Conservation (phyloP, 768 basidiomycete species). For the Tulasnella sp. region DNA sequence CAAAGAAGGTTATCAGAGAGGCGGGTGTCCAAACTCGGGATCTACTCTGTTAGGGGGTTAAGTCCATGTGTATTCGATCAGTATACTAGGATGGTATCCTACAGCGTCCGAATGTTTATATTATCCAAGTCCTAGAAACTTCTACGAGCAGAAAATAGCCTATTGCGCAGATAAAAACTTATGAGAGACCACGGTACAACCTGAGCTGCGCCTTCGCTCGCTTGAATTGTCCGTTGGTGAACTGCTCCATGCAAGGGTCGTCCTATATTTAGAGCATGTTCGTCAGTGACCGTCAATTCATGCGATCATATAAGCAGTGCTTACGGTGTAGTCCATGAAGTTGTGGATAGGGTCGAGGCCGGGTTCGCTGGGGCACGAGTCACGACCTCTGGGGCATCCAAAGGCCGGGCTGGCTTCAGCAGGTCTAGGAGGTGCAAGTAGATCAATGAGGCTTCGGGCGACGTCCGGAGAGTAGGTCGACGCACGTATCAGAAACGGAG, state of each 20-base stretch:
- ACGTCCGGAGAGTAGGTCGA: conserved; percentile 19
- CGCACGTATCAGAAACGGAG: conserved; percentile 20
- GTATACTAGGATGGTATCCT: too few relatives aligned
- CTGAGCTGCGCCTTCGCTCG: conserved; percentile 2
- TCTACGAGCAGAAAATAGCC: too few relatives aligned
- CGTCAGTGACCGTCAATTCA: background rate
- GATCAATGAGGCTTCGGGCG: background rate
- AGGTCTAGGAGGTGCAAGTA: conserved; percentile 17
- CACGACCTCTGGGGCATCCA: conserved; percentile 28
- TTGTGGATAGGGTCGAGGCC: conserved; percentile 20
- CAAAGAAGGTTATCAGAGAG: too few relatives aligned
- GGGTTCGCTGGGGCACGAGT: conserved; percentile 25
- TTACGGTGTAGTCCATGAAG: conserved; percentile 20
- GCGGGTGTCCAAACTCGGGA: too few relatives aligned
- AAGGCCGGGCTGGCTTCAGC: conserved; percentile 23
- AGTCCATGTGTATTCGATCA: too few relatives aligned
- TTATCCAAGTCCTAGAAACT: too few relatives aligned
- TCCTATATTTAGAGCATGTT: background rate
- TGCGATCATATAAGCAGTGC: background rate
- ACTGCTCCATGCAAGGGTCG: conserved; percentile 18
- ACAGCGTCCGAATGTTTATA: too few relatives aligned
- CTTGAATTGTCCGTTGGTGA: conserved; percentile 18
- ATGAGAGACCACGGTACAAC: conserved; percentile 15
- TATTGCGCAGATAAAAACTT: too few relatives aligned
- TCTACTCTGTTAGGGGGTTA: too few relatives aligned